Evolutionary conservation across 345 rosid genomes (phyloP), one percentile per base, ranked within the genome.

Genomic region (Camelina hispida): DNA sequence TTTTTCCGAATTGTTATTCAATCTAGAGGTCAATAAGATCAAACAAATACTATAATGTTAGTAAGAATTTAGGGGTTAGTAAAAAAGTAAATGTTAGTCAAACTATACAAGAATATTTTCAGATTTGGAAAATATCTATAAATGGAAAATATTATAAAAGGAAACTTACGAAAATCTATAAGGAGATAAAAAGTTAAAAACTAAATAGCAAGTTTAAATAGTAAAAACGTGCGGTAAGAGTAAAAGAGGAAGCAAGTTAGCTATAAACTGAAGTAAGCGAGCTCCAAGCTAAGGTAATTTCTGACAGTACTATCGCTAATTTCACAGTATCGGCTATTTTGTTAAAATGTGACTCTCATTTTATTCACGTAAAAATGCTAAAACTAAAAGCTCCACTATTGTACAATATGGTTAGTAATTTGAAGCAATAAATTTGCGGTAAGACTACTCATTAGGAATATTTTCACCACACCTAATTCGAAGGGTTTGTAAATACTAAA

Each of bases 391-490:
- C 40, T 37, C 40, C 35, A 51, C 28, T 48, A 38, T 6, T 53
- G 52, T 61, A 7, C 6, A 73, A 17, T 7, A 73, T 46, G 10
- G 9, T 34, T 23, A 8, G 37, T 8, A 34, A 52, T 1, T 66
- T 66, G 56, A 34, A 4, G 30, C 62, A 50, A 34, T 34, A 34
- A 34, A 34, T 34, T 34, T 34, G 37, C 5, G 37, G 37, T 6
- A 7, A 4, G 20, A 53, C 47, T 40, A 73, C 63, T 32, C 43
- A 55, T 34, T 25, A 44, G 6, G n/a, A 52, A 47, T 23, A 22
- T 25, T 1, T 66, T 65, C 48, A 46, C 37, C 79, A 50, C 25
- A 67, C 28, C 55, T 75, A 59, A 58, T 25, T 38, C 6, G 55
- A 74, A 34, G 28, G 58, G 23, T 25, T 43, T 22, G 53, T 51